Evolutionary conservation across 1,284 basidiomycete species (phyloP).

Genomic region (Heterobasidion irregulare): DNA sequence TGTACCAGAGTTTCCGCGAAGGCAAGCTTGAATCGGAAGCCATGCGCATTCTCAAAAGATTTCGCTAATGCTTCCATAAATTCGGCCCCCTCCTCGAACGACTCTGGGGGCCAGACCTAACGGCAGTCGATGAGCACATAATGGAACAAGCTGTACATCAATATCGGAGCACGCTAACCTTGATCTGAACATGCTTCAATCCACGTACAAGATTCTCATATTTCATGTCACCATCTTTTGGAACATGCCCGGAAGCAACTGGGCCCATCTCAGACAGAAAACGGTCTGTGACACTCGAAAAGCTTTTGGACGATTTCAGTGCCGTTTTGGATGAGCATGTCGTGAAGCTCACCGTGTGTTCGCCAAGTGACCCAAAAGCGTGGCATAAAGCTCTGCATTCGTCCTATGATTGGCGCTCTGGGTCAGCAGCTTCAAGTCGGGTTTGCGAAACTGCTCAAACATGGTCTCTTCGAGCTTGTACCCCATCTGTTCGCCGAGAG

Average conservation of each 20-base stretch:
- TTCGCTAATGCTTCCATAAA: constrained; percentile 81
- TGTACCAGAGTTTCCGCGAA: constrained; percentile 82
- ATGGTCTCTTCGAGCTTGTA: constrained; percentile 77
- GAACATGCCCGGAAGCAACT: constrained; percentile 63
- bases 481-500: constrained; percentile 70
- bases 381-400: constrained; percentile 76
- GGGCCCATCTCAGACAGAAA: constrained; percentile 75
- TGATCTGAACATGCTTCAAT: constrained; percentile 73
- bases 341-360: constrained; percentile 48
- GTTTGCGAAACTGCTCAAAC: constrained; percentile 78
- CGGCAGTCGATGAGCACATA: background rate
- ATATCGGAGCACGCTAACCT: constrained; percentile 31
- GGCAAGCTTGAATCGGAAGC: constrained; percentile 74
- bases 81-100: constrained; percentile 91
- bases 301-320: constrained; percentile 33
- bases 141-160: background rate
- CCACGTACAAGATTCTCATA: constrained; percentile 81
- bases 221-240: constrained; percentile 72
- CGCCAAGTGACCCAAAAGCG: constrained; percentile 77
- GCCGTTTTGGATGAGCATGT: background rate
- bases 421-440: constrained; percentile 57
- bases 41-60: constrained; percentile 81
- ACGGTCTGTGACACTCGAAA: constrained; percentile 81
- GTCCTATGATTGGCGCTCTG: constrained; percentile 69
- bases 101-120: constrained; percentile 89